Evolutionary conservation across 306 rosid genomes (phyloP).

Genomic region (Lathyrus oleraceus): DNA sequence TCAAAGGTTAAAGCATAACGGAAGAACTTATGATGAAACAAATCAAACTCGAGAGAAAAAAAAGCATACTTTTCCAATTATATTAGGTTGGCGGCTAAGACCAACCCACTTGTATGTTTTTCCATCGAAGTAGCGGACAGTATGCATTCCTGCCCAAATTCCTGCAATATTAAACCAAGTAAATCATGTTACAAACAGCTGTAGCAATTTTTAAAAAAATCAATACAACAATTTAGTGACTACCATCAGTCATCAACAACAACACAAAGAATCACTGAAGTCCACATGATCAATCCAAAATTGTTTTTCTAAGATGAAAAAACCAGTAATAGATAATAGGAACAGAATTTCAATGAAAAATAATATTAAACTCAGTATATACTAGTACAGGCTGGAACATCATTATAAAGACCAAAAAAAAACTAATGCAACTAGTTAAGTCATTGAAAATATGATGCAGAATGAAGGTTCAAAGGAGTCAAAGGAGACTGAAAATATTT

Average conservation of each 20-base stretch:
- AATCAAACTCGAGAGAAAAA: background rate
- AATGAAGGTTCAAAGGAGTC: background rate
- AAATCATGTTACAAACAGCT: slow-evolving; percentile 26
- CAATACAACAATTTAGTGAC: background rate
- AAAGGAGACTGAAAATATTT: background rate
- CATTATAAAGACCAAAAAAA: background rate
- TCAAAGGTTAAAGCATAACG: slow-evolving; percentile 9
- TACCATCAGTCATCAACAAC: background rate
- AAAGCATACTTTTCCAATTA: slow-evolving; percentile 77
- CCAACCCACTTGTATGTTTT: slow-evolving; percentile 99
- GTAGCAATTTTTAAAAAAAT: background rate
- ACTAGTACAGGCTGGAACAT: slow-evolving; percentile 15
- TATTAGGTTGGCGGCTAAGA: slow-evolving; percentile 96
- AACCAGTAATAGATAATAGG: background rate
- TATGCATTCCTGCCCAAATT: slow-evolving; percentile 99
- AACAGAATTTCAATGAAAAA: background rate
- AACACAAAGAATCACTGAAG: background rate
- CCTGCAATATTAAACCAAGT: slow-evolving; percentile 56
- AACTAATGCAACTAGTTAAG: background rate
- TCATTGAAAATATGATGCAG: background rate
- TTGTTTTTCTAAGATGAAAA: background rate
- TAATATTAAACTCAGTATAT: background rate
- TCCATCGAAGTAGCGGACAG: slow-evolving; percentile 95
- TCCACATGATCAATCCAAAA: background rate
- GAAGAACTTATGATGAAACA: background rate